Percentiles rank a stretch among this genome's conserved stretches.
These are phyloP conservation scores for Onygenales sp. DNA, from an alignment of 2,329 filamentous ascomycete species.

Conservation along the genomic window DNA sequence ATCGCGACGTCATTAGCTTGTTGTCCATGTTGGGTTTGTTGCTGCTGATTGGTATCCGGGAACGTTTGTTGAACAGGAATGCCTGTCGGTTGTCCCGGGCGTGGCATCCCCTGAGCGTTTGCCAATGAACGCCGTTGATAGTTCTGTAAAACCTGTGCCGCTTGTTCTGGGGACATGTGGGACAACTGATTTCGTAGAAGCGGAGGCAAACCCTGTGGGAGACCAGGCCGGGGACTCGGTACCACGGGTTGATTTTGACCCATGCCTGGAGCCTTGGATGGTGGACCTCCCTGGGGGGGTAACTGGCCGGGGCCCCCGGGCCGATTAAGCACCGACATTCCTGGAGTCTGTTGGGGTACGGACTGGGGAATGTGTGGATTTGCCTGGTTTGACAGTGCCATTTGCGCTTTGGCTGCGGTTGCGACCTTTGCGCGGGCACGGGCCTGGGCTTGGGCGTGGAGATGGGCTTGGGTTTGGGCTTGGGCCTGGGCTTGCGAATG, in stretches of 20 bases:
- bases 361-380: conserved; percentile 27
- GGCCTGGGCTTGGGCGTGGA: no score
- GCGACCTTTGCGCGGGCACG: conserved; percentile 9
- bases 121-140: conserved; percentile 24
- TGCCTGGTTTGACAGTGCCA: conserved; percentile 36
- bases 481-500: conserved; percentile 31
- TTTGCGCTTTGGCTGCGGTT: conserved; percentile 35
- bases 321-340: conserved; percentile 35
- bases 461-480: conserved; percentile 10
- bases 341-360: conserved; percentile 30
- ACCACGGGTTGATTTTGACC: conserved; percentile 23
- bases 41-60: conserved; percentile 24
- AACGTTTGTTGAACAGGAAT: conserved; percentile 21
- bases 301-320: conserved; percentile 30
- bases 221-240: conserved; percentile 22
- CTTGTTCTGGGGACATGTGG: conserved; percentile 27
- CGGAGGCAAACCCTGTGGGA: conserved; percentile 26
- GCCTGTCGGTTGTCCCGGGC: conserved; percentile 22
- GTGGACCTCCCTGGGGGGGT: conserved; percentile 27
- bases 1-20: conserved; percentile 25
- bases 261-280: conserved; percentile 25
- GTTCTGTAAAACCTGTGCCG: conserved; percentile 22
- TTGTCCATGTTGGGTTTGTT: conserved; percentile 23
- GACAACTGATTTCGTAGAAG: conserved; percentile 25
- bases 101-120: conserved; percentile 23